phyloP scores from a whole-genome alignment of 2,329 filamentous ascomycete genomes.

The Claviceps sorghi region DNA sequence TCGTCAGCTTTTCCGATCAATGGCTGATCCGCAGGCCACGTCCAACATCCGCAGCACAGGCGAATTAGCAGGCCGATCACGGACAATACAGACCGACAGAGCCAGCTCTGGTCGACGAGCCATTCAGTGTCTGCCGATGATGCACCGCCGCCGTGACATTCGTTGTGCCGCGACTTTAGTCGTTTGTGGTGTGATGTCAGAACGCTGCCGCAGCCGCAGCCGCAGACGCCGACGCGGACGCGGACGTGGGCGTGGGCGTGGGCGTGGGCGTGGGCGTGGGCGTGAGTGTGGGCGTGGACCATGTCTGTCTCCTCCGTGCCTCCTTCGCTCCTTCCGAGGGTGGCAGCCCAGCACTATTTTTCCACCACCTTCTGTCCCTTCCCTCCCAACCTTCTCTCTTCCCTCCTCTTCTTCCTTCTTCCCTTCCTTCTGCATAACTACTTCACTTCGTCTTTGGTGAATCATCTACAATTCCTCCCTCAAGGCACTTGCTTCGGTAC shows the following conservation, averaged over 20 bases:
- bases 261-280: too few relatives aligned
- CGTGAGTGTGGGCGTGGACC: too few relatives aligned
- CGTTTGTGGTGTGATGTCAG: not conserved
- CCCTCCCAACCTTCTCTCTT: not conserved
- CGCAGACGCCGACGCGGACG: too few relatives aligned
- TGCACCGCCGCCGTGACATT: not conserved
- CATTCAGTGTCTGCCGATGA: not conserved
- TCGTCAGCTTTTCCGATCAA: not conserved
- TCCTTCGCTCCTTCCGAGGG: not conserved
- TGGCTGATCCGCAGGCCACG: not conserved
- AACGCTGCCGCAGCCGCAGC: not conserved
- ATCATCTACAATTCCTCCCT: conserved; percentile 2
- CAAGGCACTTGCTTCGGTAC: conserved; percentile 1
- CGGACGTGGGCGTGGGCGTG: too few relatives aligned
- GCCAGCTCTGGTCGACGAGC: not conserved
- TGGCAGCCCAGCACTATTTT: conserved; percentile 3
- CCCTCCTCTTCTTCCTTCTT: not conserved
- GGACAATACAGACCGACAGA: not conserved
- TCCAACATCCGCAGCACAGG: not conserved
- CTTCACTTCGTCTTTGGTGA: not conserved
- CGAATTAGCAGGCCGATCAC: not conserved
- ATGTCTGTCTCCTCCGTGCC: not conserved
- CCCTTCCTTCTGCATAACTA: not conserved
- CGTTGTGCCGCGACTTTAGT: not conserved
- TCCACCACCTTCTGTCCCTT: conserved; percentile 2